Percentiles rank a stretch among this genome's conserved stretches.
Evolutionary conservation across 2,329 filamentous ascomycete genomes (phyloP).

Genomic region (Coniella vitis): DNA sequence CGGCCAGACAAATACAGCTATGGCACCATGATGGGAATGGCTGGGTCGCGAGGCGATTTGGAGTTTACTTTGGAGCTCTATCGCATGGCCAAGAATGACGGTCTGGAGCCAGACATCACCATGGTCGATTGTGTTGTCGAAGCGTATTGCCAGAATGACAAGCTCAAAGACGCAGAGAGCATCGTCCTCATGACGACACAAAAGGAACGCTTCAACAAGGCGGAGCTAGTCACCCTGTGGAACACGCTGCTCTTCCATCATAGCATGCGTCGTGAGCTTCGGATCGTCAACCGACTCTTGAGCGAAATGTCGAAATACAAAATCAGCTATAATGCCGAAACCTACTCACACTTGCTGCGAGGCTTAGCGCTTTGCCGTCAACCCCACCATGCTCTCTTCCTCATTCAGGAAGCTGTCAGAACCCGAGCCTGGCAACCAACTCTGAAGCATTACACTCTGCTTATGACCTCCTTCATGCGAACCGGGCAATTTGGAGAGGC

Average conservation of each 20-base stretch:
- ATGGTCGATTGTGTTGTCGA: constrained; percentile 62
- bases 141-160: constrained; percentile 55
- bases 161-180: constrained; percentile 47
- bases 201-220: constrained; percentile 38
- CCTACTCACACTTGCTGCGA: constrained; percentile 42
- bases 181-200: constrained; percentile 51
- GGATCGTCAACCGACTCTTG: constrained; percentile 41
- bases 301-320: constrained; percentile 39
- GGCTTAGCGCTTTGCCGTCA: constrained; percentile 44
- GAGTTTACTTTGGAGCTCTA: constrained; percentile 61
- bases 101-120: constrained; percentile 43
- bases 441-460: constrained; percentile 42
- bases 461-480: constrained; percentile 46
- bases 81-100: constrained; percentile 48
- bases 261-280: constrained; percentile 52
- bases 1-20: constrained; percentile 59
- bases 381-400: constrained; percentile 40
- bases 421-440: constrained; percentile 39
- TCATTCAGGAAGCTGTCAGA: constrained; percentile 38
- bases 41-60: constrained; percentile 65
- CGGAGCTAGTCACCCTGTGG: constrained; percentile 60
- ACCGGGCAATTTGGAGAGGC: constrained; percentile 37
- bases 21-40: constrained; percentile 66
- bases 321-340: constrained; percentile 42
- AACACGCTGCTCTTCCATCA: constrained; percentile 69